A percentile compares a stretch with the other conserved stretches of the same genome.
phyloP scores from a whole-genome alignment of 2,329 filamentous ascomycete species.

The Sodiomyces alkalinus region DNA sequence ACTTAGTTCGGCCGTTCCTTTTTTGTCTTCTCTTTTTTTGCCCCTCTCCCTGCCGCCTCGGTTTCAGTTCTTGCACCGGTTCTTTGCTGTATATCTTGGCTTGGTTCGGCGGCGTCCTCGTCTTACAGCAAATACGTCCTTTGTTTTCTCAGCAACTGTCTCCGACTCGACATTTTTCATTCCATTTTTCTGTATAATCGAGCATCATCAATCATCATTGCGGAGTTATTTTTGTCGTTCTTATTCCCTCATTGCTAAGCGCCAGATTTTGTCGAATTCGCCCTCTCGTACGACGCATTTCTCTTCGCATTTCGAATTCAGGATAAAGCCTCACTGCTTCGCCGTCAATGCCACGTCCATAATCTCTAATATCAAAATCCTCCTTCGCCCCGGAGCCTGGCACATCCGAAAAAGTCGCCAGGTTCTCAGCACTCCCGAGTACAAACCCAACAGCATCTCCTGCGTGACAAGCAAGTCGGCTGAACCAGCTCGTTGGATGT shows the following conservation, averaged over 20 bases:
- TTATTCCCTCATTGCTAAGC: background rate
- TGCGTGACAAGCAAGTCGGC: no score
- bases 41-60: background rate
- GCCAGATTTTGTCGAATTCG: background rate
- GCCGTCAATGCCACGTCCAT: conserved; percentile 1
- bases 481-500: no score
- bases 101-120: background rate
- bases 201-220: background rate
- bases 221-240: background rate
- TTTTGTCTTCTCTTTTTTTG: no score
- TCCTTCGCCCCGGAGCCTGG: background rate
- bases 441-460: no score
- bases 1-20: no score
- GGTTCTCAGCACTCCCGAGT: no score
- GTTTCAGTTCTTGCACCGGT: background rate
- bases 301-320: no score
- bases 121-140: background rate
- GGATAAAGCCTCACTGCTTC: background rate
- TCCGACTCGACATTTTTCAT: conserved; percentile 1
- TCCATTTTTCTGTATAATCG: conserved; percentile 1
- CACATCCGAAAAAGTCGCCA: background rate
- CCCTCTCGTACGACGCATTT: no score
- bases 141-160: background rate
- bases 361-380: background rate
- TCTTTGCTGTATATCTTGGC: conserved; percentile 1